Base-by-base conservation (phyloP, 2,329 filamentous ascomycete species). In the Aspergillus quadricinctus region DNA sequence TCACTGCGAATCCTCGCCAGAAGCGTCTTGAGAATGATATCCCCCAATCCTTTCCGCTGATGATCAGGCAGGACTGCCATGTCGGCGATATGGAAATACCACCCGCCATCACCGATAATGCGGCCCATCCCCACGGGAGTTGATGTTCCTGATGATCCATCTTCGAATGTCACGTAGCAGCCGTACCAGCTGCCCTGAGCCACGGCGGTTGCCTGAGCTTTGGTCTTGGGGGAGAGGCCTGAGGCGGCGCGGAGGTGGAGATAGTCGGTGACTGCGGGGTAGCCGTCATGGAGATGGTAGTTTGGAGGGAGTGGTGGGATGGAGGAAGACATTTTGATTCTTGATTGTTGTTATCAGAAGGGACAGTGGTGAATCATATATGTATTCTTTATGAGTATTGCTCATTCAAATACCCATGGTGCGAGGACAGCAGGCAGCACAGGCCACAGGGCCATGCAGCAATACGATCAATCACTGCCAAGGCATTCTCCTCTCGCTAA, bases 71-170 rank as follows among this genome's bases (percentile, higher is more conserved):
- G 69, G n/a, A 80, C 76, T 1, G 76, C 78, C 66, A 83, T 78
- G 61, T 83, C 80, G 21, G 75, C 75, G 50, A 83, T 72, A 46
- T 77, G 68, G 52, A 82, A 80, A 60, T 82, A 81, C 70, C 80
- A 79, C 5, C 76, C 77, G 6, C 80, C 80, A 58, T 83, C 80
- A 11, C 79, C 77, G 55, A 81, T 69, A 27, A 82, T 69, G 21
- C 80, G 75, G 50, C 79, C 80, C 80, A 82, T 82, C 0, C 70
- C 80, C 5, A 82, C 71, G 63, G 54, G 28, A 27, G 41, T 50
- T 29, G 25, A 8, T 1, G 19, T 23, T 1, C 49, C 50, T n/a
- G 56, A 60, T 19, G 56, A 21, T 11, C 35, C 28, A 6, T 53
- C 51, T 4, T 62, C 57, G 57, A 70, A 69, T 1, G 67, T 67